Conservation (phyloP, 2,329 filamentous ascomycete genomes). For the Alternaria burnsii region DNA sequence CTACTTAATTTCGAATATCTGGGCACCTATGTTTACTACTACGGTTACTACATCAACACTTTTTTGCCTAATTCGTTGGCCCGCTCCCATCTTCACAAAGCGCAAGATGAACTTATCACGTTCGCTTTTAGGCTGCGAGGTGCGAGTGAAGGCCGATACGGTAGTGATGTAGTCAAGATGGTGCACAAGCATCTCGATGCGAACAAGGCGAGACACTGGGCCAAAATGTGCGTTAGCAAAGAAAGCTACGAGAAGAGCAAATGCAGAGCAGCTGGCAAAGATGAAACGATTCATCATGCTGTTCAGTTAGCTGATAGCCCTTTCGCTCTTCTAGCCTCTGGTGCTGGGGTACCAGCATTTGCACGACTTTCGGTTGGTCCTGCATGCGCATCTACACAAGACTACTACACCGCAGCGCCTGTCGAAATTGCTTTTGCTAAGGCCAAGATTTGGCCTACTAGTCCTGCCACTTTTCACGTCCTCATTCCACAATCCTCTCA, state of each 20-base stretch:
- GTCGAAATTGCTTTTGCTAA: constrained; percentile 29
- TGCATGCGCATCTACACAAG: constrained; percentile 12
- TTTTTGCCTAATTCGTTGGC: constrained; percentile 34
- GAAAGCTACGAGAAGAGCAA: constrained; percentile 29
- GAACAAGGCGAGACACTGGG: constrained; percentile 31
- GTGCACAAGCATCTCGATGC: constrained; percentile 40
- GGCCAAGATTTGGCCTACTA: constrained; percentile 21
- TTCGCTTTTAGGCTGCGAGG: constrained; percentile 40
- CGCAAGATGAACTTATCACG: constrained; percentile 39
- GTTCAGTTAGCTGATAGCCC: constrained; percentile 41
- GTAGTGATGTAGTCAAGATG: constrained; percentile 23
- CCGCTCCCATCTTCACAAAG: constrained; percentile 32
- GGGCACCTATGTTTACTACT: constrained; percentile 43
- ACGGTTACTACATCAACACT: constrained; percentile 42
- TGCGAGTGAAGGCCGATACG: constrained; percentile 32
- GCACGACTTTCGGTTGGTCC: constrained; percentile 40
- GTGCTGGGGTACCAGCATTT: constrained; percentile 29
- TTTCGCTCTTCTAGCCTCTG: constrained; percentile 24
- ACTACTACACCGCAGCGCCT: constrained; percentile 33
- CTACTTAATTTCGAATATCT: constrained; percentile 32
- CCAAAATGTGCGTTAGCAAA: constrained; percentile 30
- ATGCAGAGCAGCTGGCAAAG: constrained; percentile 31
- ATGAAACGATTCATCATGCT: constrained; percentile 34
- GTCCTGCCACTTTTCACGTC: constrained; percentile 31
- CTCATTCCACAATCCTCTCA: constrained; percentile 26